Conservation (phyloP, 1,284 basidiomycete genomes). For the Leucoagaricus sp. region DNA sequence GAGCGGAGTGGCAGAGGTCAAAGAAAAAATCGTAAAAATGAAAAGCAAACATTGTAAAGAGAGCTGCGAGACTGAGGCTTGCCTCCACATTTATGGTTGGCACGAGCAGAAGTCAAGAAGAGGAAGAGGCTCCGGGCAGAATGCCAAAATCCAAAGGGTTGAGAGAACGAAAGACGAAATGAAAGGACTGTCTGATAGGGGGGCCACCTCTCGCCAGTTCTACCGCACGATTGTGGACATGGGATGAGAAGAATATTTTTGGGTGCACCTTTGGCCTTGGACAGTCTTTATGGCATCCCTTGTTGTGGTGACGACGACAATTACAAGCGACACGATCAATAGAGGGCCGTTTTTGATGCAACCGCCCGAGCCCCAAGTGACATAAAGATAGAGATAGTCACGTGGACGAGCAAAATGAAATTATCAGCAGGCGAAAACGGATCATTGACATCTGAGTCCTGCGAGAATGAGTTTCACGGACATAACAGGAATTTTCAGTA, state of each 20-base stretch:
- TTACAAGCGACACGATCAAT: not conserved
- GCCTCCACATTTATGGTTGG: constrained; percentile 15
- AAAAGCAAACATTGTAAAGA: constrained; percentile 15
- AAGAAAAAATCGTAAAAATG: constrained; percentile 11
- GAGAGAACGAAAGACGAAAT: constrained; percentile 3
- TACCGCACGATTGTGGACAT: not conserved
- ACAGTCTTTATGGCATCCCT: not conserved
- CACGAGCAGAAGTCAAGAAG: not conserved
- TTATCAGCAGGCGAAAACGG: not conserved
- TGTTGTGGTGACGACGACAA: constrained; percentile 12
- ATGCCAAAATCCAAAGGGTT: not conserved
- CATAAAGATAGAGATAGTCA: not conserved
- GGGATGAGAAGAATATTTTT: not conserved
- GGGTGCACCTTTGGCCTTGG: not conserved
- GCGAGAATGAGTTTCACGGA: too few relatives aligned
- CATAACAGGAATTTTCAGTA: not conserved
- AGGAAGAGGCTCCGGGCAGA: not conserved
- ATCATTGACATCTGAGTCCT: too few relatives aligned
- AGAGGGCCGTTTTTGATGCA: not conserved
- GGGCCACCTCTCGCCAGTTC: not conserved
- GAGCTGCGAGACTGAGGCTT: constrained; percentile 11
- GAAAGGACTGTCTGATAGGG: constrained; percentile 2
- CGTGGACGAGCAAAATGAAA: not conserved
- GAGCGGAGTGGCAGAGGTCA: constrained; percentile 14
- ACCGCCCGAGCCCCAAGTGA: not conserved